Percentiles rank a stretch among this genome's conserved stretches.
Evolutionary conservation across 768 basidiomycete species (phyloP).

Genomic region (Lactifluus pinguis): DNA sequence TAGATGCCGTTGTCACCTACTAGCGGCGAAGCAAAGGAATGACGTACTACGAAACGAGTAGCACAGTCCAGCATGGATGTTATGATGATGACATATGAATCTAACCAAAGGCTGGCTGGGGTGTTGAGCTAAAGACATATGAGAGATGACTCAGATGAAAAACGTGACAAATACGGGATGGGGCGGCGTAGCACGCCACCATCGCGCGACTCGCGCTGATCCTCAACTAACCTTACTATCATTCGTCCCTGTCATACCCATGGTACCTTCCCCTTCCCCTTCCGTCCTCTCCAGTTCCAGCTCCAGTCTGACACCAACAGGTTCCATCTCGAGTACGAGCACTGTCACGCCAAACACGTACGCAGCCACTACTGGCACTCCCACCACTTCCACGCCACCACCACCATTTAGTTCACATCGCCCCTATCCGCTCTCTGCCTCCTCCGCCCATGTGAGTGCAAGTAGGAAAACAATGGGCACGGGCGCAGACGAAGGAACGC

Average conservation of each 20-base stretch:
- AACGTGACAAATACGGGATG: no score
- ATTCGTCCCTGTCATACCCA: not conserved
- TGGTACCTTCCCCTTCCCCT: slow-evolving; percentile 12
- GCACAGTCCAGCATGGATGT: no score
- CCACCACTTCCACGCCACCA: not conserved
- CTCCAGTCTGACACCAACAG: slow-evolving; percentile 11
- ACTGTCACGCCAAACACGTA: slow-evolving; percentile 16
- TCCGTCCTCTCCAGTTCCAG: slow-evolving; percentile 12
- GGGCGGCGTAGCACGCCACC: not conserved
- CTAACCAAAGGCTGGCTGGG: no score
- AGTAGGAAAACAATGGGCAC: not conserved
- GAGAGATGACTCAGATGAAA: no score
- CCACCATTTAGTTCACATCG: slow-evolving; percentile 1
- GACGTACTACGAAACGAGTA: no score
- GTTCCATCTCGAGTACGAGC: slow-evolving; percentile 11
- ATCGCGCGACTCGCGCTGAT: not conserved
- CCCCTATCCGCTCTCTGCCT: slow-evolving; percentile 15
- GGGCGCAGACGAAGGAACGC: slow-evolving; percentile 26
- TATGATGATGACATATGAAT: no score
- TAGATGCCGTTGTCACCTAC: no score
- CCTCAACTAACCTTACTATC: not conserved
- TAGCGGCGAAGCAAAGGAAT: no score
- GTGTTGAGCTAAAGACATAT: no score
- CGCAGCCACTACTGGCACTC: not conserved
- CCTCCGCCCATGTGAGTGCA: slow-evolving; percentile 4